Evolutionary conservation across 202 grass and related monocot genomes (phyloP), one percentile per base, ranked within the genome.

Genomic region (Hordeum pubiflorum): DNA sequence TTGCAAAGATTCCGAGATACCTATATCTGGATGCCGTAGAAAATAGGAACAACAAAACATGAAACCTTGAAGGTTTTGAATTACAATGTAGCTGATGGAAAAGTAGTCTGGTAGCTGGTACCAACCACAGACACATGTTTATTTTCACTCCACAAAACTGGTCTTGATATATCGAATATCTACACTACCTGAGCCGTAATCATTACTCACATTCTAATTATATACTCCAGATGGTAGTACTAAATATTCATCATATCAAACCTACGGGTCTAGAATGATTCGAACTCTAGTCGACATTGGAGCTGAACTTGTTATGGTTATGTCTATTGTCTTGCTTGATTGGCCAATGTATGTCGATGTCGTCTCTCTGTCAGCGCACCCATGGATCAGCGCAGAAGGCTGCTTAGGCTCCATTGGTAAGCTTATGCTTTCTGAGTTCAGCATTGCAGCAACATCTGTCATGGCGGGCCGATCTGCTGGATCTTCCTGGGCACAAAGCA

Each of bases 401-500:
- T 81, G 38, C 27, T 84, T 87, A 24, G 89, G 85, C 39, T 74
- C 37, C 8, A 65, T 23, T 26, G 79, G 39, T 6, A 84, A 26
- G 22, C 21, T 61, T 33, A 21, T 32, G 32, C 46, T 82, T 40
- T 79, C 26, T 72, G 63, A 70, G 60, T 34, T 82, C 55, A 91
- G 55, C 36, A 83, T 69, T n/a, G 74, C 29, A 58, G 77, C 59
- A 38, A 91, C 82, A 56, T 91, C 82, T 2, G 27, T 39, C 82
- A 88, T 88, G 10, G 82, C 75, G 2, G 82, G 89, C 6, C 89
- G 78, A 22, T 85, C 68, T 55, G 32, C 1, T 23, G 85, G 75
- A 75, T 87, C 75, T 38, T 85, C 85, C 43, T 91, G 89, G 23
- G 69, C 67, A 39, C 89, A 88, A 3, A 88, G 82, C n/a, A 88